Base-by-base conservation (phyloP, 805 yeast species). In the Pichia manshurica region DNA sequence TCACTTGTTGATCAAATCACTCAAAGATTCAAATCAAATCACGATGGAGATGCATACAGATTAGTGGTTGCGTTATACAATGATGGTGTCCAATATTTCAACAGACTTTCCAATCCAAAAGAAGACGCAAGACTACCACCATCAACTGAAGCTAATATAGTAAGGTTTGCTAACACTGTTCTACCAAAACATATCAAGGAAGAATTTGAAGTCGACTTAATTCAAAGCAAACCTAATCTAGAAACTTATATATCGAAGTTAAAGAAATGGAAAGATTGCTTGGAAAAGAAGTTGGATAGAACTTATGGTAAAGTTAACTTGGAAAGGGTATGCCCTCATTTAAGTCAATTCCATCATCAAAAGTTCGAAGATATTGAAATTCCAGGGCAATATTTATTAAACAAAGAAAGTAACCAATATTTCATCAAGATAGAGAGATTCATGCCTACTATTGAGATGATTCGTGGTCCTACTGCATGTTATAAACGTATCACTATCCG, bases 341-440 rank as follows among this genome's bases (percentile, higher is more conserved):
- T 93, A 64, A 84, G 95, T 62, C 96, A 90, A 62, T 93, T 95
- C 79, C 99, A 93, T 67, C 96, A 93, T 64, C 98, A 93, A 64
- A 91, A 89, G 67, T 93, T 93, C 62, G 99, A 93, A 64, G 99
- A 93, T 43, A 87, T 93, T 49, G 99, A 93, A 64, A 82, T 93
- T 49, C 99, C 99, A 0, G 99, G 99, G 1, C 99, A 93, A 62
- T 93, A 93, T 60, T 70, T 90, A 61, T 72, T 88, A 69, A 86
- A 87, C 63, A 85, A 83, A 62, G 98, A 91, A 58, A 87, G 75
- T 65, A 88, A 77, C 64, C 91, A 87, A 62, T 96, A 91, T 64
- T 95, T 93, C 63, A 77, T 88, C 43, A 93, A 93, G 73, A 87
- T 93, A 58, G 97, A 89, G 53, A 74, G 99, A 49, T 95, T 93